Base-by-base conservation (phyloP, 164 flowering plant species). In the Macadamia tetraphylla region DNA sequence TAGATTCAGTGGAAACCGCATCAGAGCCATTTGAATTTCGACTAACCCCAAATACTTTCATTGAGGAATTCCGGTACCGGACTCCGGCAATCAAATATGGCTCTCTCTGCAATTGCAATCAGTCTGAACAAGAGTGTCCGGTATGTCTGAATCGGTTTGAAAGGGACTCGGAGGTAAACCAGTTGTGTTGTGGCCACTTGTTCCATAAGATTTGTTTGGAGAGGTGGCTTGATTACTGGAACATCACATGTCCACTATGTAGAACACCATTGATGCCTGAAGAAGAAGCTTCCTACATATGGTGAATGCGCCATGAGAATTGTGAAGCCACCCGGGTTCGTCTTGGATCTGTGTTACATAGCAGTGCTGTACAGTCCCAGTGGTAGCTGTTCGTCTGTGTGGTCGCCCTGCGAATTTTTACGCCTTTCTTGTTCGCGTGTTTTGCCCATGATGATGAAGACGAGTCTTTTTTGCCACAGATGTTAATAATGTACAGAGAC, bases 191-290 rank as follows among this genome's bases (percentile, higher is more conserved):
- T 67, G 88, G 87, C 23, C 93, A 88, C 75, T 69, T 88, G 48
- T 90, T 84, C 67, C 96, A 90, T 43, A 85, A 76, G 35, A 67
- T 43, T 7, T 90, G 91, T 76, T 70, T 90, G 67, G 90, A 88
- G 82, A 85, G 83, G 71, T 90, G 96, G 96, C 62, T 90, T 63
- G 80, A 80, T 15, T 83, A 82, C 55, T 86, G 85, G 85, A 83
- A 85, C 71, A 68, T 79, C 53, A 86, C 92, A 1, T 88, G 92
- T 73, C 92, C 96, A 29, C 85, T 84, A 10, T 88, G 96, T 68
- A 74, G 96, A 80, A 78, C 84, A 49, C 78, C 82, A 31, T 49
- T 89, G 67, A 70, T 86, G 66, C 79, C 87, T 18, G 78, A 64
- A 1, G 72, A 76, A 35, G 75, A 72, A 42, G 57, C 57, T 31